phyloP scores from a whole-genome alignment of 2,329 filamentous ascomycete genomes.

The Curvularia spicifera region DNA sequence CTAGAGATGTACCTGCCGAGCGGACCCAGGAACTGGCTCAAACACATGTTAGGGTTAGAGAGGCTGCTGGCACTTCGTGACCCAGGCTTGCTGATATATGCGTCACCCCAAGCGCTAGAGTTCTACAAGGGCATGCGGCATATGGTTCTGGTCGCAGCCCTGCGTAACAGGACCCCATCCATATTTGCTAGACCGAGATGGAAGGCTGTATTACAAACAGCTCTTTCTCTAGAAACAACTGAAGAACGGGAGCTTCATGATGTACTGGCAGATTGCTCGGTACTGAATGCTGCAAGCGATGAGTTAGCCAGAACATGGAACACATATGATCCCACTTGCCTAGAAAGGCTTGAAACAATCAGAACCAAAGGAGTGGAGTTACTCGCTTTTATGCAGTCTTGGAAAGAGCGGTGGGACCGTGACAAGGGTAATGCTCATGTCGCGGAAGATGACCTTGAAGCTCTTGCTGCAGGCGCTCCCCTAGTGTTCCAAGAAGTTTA shows the following conservation, averaged over 20 bases:
- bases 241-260: slow-evolving; percentile 38
- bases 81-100: slow-evolving; percentile 10
- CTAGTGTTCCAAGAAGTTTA: slow-evolving; percentile 6
- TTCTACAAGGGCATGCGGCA: slow-evolving; percentile 33
- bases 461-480: not conserved
- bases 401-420: slow-evolving; percentile 22
- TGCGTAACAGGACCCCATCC: slow-evolving; percentile 28
- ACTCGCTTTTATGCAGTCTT: slow-evolving; percentile 9
- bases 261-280: slow-evolving; percentile 39
- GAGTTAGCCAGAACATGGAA: slow-evolving; percentile 5
- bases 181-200: slow-evolving; percentile 37
- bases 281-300: slow-evolving; percentile 27
- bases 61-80: slow-evolving; percentile 34
- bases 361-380: not conserved
- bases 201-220: slow-evolving; percentile 27
- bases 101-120: slow-evolving; percentile 21
- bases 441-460: not conserved
- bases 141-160: slow-evolving; percentile 33
- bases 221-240: slow-evolving; percentile 21
- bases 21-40: slow-evolving; percentile 30
- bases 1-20: slow-evolving; percentile 37
- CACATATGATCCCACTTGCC: not conserved
- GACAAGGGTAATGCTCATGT: slow-evolving; percentile 9
- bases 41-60: slow-evolving; percentile 41
- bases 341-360: not conserved